phyloP scores from a whole-genome alignment of 2,329 filamentous ascomycete genomes.

The Trichothecium roseum region DNA sequence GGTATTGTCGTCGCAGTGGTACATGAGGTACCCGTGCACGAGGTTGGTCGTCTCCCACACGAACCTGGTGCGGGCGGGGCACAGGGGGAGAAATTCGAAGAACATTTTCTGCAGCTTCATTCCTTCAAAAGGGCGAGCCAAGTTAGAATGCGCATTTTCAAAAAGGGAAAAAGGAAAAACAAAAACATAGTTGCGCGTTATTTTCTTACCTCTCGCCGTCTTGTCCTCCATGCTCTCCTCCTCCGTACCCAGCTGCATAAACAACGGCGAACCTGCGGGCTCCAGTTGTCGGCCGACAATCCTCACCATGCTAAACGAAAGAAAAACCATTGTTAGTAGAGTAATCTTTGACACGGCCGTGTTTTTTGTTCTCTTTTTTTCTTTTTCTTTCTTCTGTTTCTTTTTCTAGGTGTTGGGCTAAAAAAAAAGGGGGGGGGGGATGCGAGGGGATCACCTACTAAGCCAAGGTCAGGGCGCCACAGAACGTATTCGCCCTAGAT shows the following conservation, averaged over 20 bases:
- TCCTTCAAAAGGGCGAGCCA: no score
- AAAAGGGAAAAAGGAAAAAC: no score
- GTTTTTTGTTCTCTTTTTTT: no score
- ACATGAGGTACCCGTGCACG: slow-evolving; percentile 1
- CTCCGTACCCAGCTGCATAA: background rate
- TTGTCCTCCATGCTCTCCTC: background rate
- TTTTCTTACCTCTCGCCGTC: background rate
- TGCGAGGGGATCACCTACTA: background rate
- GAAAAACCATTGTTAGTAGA: background rate
- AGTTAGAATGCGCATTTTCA: no score
- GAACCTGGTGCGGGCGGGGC: background rate
- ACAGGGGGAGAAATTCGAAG: background rate
- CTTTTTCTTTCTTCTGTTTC: no score
- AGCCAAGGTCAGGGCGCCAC: background rate
- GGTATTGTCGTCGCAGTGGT: slow-evolving; percentile 1
- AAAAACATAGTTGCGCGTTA: no score
- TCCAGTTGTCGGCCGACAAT: background rate
- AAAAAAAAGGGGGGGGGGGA: no score
- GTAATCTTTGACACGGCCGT: no score
- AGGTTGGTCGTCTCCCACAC: slow-evolving; percentile 1
- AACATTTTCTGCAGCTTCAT: slow-evolving; percentile 1
- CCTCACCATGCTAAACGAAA: background rate
- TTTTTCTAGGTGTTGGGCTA: no score
- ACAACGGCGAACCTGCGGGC: slow-evolving; percentile 1
- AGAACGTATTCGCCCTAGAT: slow-evolving; percentile 2